phyloP scores from a whole-genome alignment of 768 basidiomycete species.

The Mycena crocata region DNA sequence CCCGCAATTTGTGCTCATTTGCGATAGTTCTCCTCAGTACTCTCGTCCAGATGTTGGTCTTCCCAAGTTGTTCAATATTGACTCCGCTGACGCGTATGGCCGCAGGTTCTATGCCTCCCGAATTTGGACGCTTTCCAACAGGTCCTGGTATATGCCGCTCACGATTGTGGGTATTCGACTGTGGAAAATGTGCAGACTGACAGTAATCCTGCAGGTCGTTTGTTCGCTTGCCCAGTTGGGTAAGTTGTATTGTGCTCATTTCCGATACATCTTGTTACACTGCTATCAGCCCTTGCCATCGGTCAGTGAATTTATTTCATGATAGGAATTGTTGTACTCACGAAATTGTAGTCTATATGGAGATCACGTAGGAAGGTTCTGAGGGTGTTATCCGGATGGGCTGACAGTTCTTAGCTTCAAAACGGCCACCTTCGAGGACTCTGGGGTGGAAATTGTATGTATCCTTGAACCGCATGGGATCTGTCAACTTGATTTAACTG shows the following conservation, averaged over 20 bases:
- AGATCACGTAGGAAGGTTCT: too few species aligned
- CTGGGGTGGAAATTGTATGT: background rate
- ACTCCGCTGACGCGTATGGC: too few species aligned
- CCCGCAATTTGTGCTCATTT: background rate
- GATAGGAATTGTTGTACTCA: too few species aligned
- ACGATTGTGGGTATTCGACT: background rate
- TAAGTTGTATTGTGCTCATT: too few species aligned
- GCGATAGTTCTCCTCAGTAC: background rate
- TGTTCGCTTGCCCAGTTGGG: background rate
- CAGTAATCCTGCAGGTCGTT: background rate
- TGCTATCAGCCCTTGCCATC: background rate
- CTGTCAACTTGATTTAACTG: background rate
- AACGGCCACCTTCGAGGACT: background rate
- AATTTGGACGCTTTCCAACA: background rate
- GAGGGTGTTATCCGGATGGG: too few species aligned
- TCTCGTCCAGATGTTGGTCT: background rate
- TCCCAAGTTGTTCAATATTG: too few species aligned
- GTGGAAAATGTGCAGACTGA: background rate
- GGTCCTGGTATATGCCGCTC: background rate
- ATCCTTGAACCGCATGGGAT: background rate
- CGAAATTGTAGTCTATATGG: too few species aligned
- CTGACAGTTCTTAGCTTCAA: too few species aligned
- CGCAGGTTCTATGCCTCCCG: slow-evolving; percentile 4
- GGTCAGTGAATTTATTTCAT: background rate
- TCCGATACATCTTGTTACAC: too few species aligned